Percentiles rank a stretch among this genome's conserved stretches.
phyloP scores from a whole-genome alignment of 129 eudicot genomes.

The Kitagawia praeruptora region DNA sequence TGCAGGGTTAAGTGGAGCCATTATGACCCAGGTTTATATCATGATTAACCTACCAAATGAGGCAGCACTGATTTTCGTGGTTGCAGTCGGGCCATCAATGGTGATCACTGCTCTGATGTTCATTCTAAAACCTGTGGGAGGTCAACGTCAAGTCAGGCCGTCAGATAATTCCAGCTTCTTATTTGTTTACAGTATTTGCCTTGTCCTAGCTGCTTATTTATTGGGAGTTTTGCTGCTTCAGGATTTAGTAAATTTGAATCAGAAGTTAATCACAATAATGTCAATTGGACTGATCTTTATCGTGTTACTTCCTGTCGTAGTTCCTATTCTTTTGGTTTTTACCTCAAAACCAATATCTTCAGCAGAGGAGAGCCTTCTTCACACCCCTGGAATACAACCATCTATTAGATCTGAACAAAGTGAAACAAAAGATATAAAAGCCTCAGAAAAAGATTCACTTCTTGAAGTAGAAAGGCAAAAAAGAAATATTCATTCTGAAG shows the following conservation, averaged over 20 bases:
- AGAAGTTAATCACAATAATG: slow-evolving; percentile 26
- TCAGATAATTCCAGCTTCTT: slow-evolving; percentile 42
- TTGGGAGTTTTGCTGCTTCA: slow-evolving; percentile 43
- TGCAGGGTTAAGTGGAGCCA: slow-evolving; percentile 70
- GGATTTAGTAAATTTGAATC: slow-evolving; percentile 30
- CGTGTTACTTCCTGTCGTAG: slow-evolving; percentile 35
- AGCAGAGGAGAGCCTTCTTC: slow-evolving; percentile 39
- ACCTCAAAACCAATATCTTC: slow-evolving; percentile 24
- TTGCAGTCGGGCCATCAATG: slow-evolving; percentile 63
- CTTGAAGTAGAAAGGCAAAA: slow-evolving; percentile 38
- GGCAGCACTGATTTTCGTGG: slow-evolving; percentile 42
- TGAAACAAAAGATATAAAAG: slow-evolving; percentile 40
- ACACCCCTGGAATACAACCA: slow-evolving; percentile 27
- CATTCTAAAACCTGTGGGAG: slow-evolving; percentile 54
- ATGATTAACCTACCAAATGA: slow-evolving; percentile 44
- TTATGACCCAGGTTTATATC: slow-evolving; percentile 50
- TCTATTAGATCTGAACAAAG: slow-evolving; percentile 19
- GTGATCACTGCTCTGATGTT: slow-evolving; percentile 55
- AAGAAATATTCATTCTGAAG: slow-evolving; percentile 54
- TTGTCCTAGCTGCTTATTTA: slow-evolving; percentile 55
- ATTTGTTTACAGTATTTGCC: slow-evolving; percentile 35
- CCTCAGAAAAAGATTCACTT: slow-evolving; percentile 31
- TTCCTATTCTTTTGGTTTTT: slow-evolving; percentile 38
- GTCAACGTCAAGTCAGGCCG: slow-evolving; percentile 39
- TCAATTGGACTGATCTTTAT: slow-evolving; percentile 33